Percentiles rank a stretch among this genome's conserved stretches.
Evolutionary conservation across 495 filamentous ascomycete genomes (phyloP).

Genomic region (Aspergillus coremiiformis): DNA sequence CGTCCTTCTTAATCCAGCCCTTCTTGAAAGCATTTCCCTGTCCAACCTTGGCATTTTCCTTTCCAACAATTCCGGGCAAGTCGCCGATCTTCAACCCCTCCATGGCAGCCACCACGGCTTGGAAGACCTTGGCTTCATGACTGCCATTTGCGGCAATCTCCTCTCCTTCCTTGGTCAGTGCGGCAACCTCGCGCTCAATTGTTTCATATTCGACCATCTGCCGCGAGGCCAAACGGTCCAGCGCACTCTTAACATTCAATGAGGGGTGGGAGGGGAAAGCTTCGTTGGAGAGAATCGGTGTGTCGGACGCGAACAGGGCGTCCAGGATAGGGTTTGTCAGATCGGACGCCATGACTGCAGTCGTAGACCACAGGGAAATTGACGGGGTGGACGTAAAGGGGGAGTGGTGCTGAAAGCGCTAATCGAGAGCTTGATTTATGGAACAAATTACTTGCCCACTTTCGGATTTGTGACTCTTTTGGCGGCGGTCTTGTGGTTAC

Average conservation of each 20-base stretch:
- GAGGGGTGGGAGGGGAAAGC: conserved; percentile 69
- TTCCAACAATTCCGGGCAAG: conserved; percentile 67
- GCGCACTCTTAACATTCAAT: conserved; percentile 69
- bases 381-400: conserved; percentile 9
- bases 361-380: conserved; percentile 22
- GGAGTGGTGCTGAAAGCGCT: conserved; percentile 5
- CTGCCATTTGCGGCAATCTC: conserved; percentile 76
- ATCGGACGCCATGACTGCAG: conserved; percentile 51
- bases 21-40: conserved; percentile 93
- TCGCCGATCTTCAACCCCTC: conserved; percentile 76
- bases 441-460: conserved; percentile 16
- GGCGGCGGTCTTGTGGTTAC: conserved; percentile 15
- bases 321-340: conserved; percentile 59
- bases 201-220: conserved; percentile 83
- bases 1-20: conserved; percentile 91
- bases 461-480: conserved; percentile 24
- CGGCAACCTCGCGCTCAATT: conserved; percentile 67
- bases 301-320: conserved; percentile 53
- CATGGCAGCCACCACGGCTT: conserved; percentile 68
- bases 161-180: conserved; percentile 71
- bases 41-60: conserved; percentile 81
- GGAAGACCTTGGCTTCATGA: conserved; percentile 92
- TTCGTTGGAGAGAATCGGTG: conserved; percentile 63
- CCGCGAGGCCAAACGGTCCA: conserved; percentile 76
- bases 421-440: conserved; percentile 14